Conservation (phyloP, 305 asterid species). For the Striga hermonthica region DNA sequence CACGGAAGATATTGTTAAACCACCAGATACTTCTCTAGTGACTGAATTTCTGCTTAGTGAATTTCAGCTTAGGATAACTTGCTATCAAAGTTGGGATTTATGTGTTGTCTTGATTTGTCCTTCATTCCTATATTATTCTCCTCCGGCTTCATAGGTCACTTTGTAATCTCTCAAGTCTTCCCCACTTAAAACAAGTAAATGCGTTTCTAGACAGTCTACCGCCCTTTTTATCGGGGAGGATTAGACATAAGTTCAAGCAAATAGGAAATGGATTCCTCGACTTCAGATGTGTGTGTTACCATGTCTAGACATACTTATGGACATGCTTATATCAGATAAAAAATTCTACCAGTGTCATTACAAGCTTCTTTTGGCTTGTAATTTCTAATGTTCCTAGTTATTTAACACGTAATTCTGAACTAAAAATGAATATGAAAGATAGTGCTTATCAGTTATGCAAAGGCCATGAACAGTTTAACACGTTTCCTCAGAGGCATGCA, state of each 20-base stretch:
- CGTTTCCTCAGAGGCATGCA: too few relatives aligned
- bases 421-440: too few relatives aligned
- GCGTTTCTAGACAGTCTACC: slow-evolving; percentile 1
- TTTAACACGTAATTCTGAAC: neutral
- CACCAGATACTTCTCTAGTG: neutral
- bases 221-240: slow-evolving; percentile 19
- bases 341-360: slow-evolving; percentile 1
- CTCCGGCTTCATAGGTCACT: neutral
- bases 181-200: neutral
- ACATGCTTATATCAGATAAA: slow-evolving; percentile 20
- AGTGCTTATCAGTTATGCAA: too few relatives aligned
- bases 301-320: neutral
- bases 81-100: neutral
- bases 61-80: slow-evolving; percentile 5
- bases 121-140: slow-evolving; percentile 9
- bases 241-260: slow-evolving; percentile 4
- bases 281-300: neutral
- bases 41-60: slow-evolving; percentile 8
- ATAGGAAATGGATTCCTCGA: slow-evolving; percentile 23
- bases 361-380: neutral
- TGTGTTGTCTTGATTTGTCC: neutral
- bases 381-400: neutral
- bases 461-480: too few relatives aligned
- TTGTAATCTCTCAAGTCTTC: neutral
- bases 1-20: slow-evolving; percentile 13